phyloP scores from a whole-genome alignment of 176 grass and related monocot species.

The Zea luxurians region DNA sequence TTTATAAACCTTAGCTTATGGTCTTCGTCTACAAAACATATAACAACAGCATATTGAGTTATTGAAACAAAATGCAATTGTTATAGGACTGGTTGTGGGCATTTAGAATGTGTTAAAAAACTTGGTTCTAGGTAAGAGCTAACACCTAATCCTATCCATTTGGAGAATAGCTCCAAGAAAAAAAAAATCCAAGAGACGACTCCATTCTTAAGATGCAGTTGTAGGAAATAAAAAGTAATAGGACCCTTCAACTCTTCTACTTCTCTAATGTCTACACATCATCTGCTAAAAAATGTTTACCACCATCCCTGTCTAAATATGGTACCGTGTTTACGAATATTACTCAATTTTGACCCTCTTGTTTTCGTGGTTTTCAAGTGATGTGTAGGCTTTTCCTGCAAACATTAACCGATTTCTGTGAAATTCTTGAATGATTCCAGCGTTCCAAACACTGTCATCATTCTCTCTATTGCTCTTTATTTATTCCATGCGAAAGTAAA shows the following conservation, averaged over 20 bases:
- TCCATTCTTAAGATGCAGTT: neutral
- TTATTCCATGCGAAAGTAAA: neutral
- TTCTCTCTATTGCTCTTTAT: neutral
- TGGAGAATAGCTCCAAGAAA: neutral
- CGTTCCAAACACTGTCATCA: neutral
- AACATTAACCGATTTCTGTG: neutral
- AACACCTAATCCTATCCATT: neutral
- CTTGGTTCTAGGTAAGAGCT: neutral
- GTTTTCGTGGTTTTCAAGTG: neutral
- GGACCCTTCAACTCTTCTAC: neutral
- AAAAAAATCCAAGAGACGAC: neutral
- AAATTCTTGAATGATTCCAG: neutral
- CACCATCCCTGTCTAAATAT: neutral
- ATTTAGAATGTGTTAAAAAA: neutral
- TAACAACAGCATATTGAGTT: neutral
- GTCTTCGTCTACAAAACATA: neutral
- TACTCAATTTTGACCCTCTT: neutral
- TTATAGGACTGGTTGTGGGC: neutral
- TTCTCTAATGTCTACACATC: neutral
- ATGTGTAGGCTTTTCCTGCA: neutral
- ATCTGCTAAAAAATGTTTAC: neutral
- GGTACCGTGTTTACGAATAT: neutral
- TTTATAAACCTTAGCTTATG: neutral
- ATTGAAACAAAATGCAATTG: conserved; percentile 4
- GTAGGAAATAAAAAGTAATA: neutral